Conservation (phyloP, 176 grass and related monocot genomes). For the Pharus latifolius region DNA sequence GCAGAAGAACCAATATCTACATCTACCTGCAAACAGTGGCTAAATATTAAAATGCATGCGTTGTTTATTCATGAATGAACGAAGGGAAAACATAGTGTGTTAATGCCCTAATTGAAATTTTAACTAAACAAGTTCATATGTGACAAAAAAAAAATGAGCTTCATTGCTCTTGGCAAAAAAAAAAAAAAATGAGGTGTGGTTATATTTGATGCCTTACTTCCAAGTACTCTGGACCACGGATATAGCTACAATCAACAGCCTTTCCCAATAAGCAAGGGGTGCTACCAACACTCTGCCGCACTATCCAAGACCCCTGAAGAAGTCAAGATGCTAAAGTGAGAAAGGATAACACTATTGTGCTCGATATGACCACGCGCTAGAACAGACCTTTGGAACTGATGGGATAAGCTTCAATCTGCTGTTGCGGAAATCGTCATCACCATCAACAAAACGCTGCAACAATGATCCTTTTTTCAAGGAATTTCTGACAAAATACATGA, state of each 20-base stretch:
- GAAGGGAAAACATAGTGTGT: background rate
- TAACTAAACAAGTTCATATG: background rate
- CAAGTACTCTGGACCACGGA: constrained; percentile 78
- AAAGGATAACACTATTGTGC: background rate
- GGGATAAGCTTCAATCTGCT: constrained; percentile 96
- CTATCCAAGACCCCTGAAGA: constrained; percentile 90
- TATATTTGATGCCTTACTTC: constrained; percentile 55
- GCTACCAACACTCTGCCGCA: constrained; percentile 86
- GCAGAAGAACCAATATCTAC: constrained; percentile 96
- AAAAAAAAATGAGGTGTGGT: background rate
- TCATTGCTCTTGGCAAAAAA: background rate
- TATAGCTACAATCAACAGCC: constrained; percentile 86
- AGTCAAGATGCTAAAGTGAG: constrained; percentile 14
- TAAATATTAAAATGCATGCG: background rate
- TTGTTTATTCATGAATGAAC: background rate
- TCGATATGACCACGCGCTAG: background rate
- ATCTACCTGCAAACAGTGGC: constrained; percentile 52
- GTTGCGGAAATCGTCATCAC: constrained; percentile 89
- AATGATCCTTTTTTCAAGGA: constrained; percentile 62
- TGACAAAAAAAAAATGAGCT: background rate
- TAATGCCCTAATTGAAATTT: background rate
- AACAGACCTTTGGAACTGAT: constrained; percentile 81
- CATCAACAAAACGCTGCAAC: constrained; percentile 82
- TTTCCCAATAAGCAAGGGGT: constrained; percentile 88
- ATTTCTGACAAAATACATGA: constrained; percentile 79